phyloP scores from a whole-genome alignment of 1,284 basidiomycete species.

The Rhodotorula sp. region DNA sequence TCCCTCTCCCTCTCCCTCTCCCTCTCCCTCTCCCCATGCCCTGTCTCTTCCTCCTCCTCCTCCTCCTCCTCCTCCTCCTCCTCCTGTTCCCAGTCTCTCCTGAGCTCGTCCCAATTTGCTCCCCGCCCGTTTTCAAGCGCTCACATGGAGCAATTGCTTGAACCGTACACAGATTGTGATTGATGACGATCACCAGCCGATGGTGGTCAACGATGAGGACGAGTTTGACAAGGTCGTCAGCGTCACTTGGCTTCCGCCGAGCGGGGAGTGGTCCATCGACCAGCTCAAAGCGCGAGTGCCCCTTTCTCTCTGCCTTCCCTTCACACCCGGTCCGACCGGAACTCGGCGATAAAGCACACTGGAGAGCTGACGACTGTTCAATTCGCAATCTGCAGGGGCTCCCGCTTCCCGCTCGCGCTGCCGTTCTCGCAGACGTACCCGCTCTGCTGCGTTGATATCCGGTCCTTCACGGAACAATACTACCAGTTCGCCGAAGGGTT shows the following conservation, averaged over 20 bases:
- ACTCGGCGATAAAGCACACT: neutral
- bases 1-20: too few species aligned
- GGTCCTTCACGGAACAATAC: slow-evolving; percentile 90
- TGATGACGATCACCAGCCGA: slow-evolving; percentile 87
- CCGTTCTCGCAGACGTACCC: slow-evolving; percentile 97
- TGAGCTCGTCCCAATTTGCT: neutral
- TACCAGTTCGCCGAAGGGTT: slow-evolving; percentile 96
- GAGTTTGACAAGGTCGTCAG: slow-evolving; percentile 76
- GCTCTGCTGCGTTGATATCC: slow-evolving; percentile 92
- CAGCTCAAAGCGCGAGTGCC: slow-evolving; percentile 36
- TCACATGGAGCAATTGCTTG: too few species aligned
- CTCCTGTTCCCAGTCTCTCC: neutral
- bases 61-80: too few species aligned
- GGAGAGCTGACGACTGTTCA: neutral
- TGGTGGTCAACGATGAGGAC: slow-evolving; percentile 71
- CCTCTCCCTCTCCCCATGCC: too few species aligned
- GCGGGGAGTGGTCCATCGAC: slow-evolving; percentile 49
- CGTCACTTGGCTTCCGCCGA: slow-evolving; percentile 77
- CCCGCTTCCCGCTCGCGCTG: slow-evolving; percentile 67
- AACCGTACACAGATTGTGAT: slow-evolving; percentile 64
- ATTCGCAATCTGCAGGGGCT: slow-evolving; percentile 54
- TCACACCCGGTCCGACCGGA: neutral
- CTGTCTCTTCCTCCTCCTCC: too few species aligned
- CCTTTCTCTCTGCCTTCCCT: neutral
- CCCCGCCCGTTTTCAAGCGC: neutral